Evolutionary conservation across 164 flowering plant genomes (phyloP).

Genomic region (Amborella trichopoda): DNA sequence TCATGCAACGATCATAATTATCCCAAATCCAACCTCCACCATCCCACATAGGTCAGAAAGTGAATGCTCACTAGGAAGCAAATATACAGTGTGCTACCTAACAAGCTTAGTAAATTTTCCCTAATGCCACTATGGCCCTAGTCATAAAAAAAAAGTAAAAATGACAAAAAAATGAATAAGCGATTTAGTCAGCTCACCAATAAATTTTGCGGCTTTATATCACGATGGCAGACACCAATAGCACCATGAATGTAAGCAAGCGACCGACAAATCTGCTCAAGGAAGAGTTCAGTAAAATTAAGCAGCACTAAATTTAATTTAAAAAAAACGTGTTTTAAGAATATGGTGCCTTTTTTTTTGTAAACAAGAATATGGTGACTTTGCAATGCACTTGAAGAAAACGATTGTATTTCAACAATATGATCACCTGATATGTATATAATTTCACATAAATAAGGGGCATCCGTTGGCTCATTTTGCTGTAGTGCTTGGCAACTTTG

Average conservation of each 20-base stretch:
- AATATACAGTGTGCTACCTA: no score
- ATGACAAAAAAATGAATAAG: not conserved
- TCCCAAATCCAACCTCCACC: no score
- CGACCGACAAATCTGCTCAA: constrained; percentile 74
- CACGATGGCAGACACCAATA: constrained; percentile 92
- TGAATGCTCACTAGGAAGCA: no score
- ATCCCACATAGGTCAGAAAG: no score
- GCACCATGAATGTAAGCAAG: constrained; percentile 76
- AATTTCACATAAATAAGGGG: constrained; percentile 72
- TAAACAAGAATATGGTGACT: not conserved
- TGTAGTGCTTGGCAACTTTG: constrained; percentile 61
- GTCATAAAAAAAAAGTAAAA: not conserved
- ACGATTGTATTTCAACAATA: not conserved
- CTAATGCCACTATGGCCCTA: no score
- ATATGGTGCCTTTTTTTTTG: not conserved
- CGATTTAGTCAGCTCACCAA: constrained; percentile 37
- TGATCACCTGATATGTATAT: constrained; percentile 87
- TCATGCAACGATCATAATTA: no score
- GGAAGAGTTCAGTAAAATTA: not conserved
- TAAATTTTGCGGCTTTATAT: constrained; percentile 95
- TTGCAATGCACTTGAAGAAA: not conserved
- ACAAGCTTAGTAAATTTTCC: no score
- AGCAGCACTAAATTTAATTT: not conserved
- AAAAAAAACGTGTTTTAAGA: not conserved
- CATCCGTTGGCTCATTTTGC: constrained; percentile 63